These are phyloP conservation scores for Tetracentron sinense DNA, from an alignment of 164 flowering plant genomes.

Conservation along the genomic window DNA sequence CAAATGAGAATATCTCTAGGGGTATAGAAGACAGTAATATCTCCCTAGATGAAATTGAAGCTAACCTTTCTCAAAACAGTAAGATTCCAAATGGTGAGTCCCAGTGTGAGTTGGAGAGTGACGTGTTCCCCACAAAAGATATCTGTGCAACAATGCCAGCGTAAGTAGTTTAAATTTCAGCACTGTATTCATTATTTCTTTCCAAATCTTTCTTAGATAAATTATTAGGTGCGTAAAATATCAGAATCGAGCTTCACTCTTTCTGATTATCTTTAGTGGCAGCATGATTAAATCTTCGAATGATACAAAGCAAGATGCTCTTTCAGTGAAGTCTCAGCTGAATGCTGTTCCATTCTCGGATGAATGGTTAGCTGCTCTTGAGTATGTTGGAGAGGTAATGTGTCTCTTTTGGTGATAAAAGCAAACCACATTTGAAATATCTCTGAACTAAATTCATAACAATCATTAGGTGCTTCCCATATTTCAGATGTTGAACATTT, in stretches of 20 bases:
- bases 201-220: not conserved
- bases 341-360: constrained; percentile 86
- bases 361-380: constrained; percentile 93
- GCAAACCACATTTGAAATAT: no score
- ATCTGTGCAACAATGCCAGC: constrained; percentile 6
- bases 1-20: constrained; percentile 2
- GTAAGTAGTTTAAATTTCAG: constrained; percentile 27
- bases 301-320: constrained; percentile 23
- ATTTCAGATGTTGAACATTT: no score
- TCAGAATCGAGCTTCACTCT: constrained; percentile 1
- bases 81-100: constrained; percentile 11
- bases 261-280: constrained; percentile 20
- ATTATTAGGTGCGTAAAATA: not conserved
- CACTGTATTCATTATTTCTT: not conserved
- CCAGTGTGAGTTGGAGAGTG: constrained; percentile 14
- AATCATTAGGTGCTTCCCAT: not conserved
- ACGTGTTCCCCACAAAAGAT: constrained; percentile 5
- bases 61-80: constrained; percentile 4
- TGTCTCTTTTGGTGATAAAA: no score
- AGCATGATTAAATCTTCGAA: constrained; percentile 32
- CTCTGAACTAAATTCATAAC: no score
- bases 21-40: constrained; percentile 1
- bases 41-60: constrained; percentile 7
- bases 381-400: constrained; percentile 95
- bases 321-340: constrained; percentile 32